Percentiles rank a stretch among this genome's conserved stretches.
phyloP scores from a whole-genome alignment of 257 asterid species.

The Solanum neorickii region DNA sequence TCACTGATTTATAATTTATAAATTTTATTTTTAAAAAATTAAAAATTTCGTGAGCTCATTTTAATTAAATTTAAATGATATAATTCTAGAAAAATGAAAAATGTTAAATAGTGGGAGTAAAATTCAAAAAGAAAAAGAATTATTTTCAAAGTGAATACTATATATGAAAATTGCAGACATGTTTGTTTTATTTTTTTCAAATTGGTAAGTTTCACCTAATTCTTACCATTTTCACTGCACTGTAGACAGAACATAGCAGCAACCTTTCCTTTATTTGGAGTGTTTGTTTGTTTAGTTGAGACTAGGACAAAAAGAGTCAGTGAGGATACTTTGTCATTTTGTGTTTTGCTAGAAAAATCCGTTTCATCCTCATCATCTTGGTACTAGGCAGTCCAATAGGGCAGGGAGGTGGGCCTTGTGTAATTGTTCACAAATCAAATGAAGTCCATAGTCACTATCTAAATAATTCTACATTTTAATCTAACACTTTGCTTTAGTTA shows the following conservation, averaged over 20 bases:
- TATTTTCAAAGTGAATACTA: no score
- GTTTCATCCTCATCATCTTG: neutral
- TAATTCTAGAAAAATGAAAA: no score
- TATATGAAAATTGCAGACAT: no score
- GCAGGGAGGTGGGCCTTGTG: neutral
- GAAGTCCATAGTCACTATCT: neutral
- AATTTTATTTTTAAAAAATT: no score
- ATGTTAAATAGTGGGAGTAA: no score
- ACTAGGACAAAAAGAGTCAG: neutral
- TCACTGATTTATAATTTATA: no score
- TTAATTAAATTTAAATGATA: no score
- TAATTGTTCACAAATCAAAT: neutral
- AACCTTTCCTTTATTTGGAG: neutral
- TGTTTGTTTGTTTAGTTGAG: neutral
- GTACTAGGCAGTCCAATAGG: neutral
- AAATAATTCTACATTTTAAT: neutral
- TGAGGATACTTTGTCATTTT: neutral
- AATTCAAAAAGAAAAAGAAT: no score
- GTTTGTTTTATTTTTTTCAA: neutral
- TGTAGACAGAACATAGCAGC: neutral
- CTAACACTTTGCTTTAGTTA: neutral
- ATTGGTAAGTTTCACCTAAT: neutral
- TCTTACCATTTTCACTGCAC: neutral
- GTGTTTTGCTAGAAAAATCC: neutral
- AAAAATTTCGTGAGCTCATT: rapidly evolving